Evolutionary conservation across 768 basidiomycete genomes (phyloP).

Genomic region (Pulveroboletus sp.): DNA sequence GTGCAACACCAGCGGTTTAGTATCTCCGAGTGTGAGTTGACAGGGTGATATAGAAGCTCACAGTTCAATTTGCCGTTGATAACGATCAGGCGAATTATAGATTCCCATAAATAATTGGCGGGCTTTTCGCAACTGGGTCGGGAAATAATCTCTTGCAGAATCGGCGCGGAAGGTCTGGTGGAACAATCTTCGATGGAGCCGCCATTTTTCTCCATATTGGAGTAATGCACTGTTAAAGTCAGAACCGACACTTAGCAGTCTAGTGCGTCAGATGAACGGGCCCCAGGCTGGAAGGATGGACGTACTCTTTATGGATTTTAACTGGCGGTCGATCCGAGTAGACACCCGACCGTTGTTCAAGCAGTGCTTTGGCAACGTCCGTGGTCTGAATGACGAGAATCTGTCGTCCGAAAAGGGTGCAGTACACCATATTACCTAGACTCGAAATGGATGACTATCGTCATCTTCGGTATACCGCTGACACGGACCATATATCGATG

Average conservation of each 20-base stretch:
- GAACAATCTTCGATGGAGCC: constrained; percentile 32
- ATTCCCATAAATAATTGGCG: constrained; percentile 23
- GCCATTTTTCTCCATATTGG: constrained; percentile 29
- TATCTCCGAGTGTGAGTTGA: neutral
- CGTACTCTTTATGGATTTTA: constrained; percentile 25
- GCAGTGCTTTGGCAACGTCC: constrained; percentile 30
- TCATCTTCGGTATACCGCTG: neutral
- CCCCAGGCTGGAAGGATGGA: neutral
- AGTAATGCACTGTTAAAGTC: constrained; percentile 31
- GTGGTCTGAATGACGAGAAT: constrained; percentile 33
- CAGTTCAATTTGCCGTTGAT: constrained; percentile 30
- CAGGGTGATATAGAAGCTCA: constrained; percentile 13
- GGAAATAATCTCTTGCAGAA: constrained; percentile 22
- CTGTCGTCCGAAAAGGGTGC: constrained; percentile 30
- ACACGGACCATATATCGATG: constrained; percentile 21
- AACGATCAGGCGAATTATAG: constrained; percentile 23
- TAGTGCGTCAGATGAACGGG: constrained; percentile 1
- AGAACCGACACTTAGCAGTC: constrained; percentile 21
- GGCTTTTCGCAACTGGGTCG: constrained; percentile 27
- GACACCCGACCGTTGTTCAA: constrained; percentile 34
- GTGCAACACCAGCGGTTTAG: neutral
- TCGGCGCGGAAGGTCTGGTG: constrained; percentile 32
- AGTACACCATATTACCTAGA: constrained; percentile 32
- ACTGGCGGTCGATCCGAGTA: constrained; percentile 39
- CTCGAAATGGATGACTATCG: neutral